Evolutionary conservation across 225 moss, liverwort and hornwort genomes (phyloP).

Genomic region (Sphagnum contortum): DNA sequence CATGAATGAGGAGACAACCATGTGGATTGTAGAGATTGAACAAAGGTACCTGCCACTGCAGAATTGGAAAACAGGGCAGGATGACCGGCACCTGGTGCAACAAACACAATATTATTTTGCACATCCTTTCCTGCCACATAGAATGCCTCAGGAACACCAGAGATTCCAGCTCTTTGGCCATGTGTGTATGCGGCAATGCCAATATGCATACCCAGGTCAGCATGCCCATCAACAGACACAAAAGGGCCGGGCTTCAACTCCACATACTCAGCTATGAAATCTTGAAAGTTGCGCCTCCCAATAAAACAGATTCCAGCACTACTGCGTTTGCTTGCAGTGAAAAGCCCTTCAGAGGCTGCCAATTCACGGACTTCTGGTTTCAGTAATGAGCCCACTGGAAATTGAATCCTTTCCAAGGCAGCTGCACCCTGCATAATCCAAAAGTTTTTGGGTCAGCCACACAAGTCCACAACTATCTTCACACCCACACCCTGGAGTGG

Average conservation of each 20-base stretch:
- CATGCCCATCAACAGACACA: conserved; percentile 53
- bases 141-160: conserved; percentile 67
- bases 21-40: background rate
- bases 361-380: conserved; percentile 68
- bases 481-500: background rate
- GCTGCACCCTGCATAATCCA: conserved; percentile 38
- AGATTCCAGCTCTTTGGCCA: conserved; percentile 86
- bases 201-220: conserved; percentile 53
- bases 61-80: conserved; percentile 69
- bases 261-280: conserved; percentile 82
- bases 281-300: conserved; percentile 76
- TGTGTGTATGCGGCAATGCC: conserved; percentile 87
- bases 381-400: conserved; percentile 60
- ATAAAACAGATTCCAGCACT: conserved; percentile 98
- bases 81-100: conserved; percentile 71
- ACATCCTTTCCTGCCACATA: conserved; percentile 93
- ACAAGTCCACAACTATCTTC: background rate
- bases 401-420: conserved; percentile 64
- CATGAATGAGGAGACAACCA: too few relatives aligned
- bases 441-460: background rate
- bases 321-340: conserved; percentile 81
- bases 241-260: conserved; percentile 76
- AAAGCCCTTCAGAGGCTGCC: conserved; percentile 61
- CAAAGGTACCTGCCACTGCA: conserved; percentile 64
- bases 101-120: conserved; percentile 54